Base-by-base conservation (phyloP, 345 rosid species). In the Litchi chinensis region DNA sequence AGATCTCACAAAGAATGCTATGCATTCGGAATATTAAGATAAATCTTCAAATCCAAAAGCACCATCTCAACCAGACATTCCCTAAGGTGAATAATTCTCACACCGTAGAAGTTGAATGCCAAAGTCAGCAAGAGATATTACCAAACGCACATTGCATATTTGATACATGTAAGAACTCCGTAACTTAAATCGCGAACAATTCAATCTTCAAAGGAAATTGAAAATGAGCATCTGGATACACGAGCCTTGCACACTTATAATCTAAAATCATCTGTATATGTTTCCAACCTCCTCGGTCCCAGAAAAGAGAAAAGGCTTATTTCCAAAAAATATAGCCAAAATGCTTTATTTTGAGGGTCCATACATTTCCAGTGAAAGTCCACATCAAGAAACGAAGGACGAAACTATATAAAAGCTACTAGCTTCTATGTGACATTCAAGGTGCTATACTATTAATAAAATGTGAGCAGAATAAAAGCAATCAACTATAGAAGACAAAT, bases 311-410 rank as follows among this genome's bases (percentile, higher is more conserved):
- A 18, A 11, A 44, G 16, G 18, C 22, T 40, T 76, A 50, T 39
- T 32, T 65, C 56, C 15, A 64, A 57, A 72, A 72, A 52, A 70
- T 37, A 65, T 24, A 39, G 62, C 18, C 63, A 72, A 65, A 71
- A 68, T 10, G 68, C 62, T 77, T 68, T 52, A 13, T 9, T 41
- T 28, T 41, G 8, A 39, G 9, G 57, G 39, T 76, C 41, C 56
- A 26, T 10, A 24, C 54, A 54, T 68, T 44, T 77, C 67, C 44
- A 59, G 59, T 5, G 63, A 39, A 22, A 68, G 10, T 24, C 59
- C 67, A 63, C 59, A 68, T 40, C 44, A 57, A 68, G 71, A 76
- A 76, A 40, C 32, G 12, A 41, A 76, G 56, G 26, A 68, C 26
- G 44, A 41, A 40, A 24, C 28, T 57, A 40, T 43, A 57, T 26